A percentile compares a stretch with the other conserved stretches of the same genome.
Conservation (phyloP, 2,329 filamentous ascomycete genomes). For the Hymenoscyphus albidus region DNA sequence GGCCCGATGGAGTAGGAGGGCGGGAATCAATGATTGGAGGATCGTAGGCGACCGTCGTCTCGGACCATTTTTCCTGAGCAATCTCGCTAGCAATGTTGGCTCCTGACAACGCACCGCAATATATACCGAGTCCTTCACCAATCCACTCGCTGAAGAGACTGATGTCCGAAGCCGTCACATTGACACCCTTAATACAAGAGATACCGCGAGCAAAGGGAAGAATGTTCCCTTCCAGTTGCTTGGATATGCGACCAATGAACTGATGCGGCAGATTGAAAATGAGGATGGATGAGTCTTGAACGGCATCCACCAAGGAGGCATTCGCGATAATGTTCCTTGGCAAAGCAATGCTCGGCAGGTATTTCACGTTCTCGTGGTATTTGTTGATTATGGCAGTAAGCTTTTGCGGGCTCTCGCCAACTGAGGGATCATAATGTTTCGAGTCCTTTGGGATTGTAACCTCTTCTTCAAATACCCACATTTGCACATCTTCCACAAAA, state of each 20-base stretch:
- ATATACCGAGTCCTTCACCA: constrained; percentile 85
- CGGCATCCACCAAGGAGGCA: constrained; percentile 73
- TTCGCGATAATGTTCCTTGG: constrained; percentile 82
- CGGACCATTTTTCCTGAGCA: constrained; percentile 91
- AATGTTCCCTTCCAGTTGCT: constrained; percentile 81
- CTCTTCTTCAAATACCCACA: constrained; percentile 99
- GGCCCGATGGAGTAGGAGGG: constrained; percentile 59
- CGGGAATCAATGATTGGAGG: constrained; percentile 85
- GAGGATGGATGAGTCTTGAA: constrained; percentile 79
- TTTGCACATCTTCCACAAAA: constrained; percentile 87
- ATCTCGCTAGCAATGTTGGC: constrained; percentile 97
- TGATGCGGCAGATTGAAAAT: constrained; percentile 97
- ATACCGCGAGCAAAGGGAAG: constrained; percentile 89
- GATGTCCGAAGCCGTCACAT: constrained; percentile 82
- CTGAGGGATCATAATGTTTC: constrained; percentile 64
- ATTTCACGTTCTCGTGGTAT: constrained; percentile 95
- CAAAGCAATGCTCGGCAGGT: constrained; percentile 82
- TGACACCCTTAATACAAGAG: constrained; percentile 97
- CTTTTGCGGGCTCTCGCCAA: constrained; percentile 67
- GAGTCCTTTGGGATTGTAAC: constrained; percentile 70
- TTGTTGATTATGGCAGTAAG: constrained; percentile 89
- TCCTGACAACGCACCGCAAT: constrained; percentile 91
- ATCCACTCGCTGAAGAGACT: constrained; percentile 94
- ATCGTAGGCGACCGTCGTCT: constrained; percentile 95
- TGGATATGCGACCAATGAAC: constrained; percentile 85